Conservation (phyloP, 176 grass and related monocot species). For the Miscanthus lutarioriparius region DNA sequence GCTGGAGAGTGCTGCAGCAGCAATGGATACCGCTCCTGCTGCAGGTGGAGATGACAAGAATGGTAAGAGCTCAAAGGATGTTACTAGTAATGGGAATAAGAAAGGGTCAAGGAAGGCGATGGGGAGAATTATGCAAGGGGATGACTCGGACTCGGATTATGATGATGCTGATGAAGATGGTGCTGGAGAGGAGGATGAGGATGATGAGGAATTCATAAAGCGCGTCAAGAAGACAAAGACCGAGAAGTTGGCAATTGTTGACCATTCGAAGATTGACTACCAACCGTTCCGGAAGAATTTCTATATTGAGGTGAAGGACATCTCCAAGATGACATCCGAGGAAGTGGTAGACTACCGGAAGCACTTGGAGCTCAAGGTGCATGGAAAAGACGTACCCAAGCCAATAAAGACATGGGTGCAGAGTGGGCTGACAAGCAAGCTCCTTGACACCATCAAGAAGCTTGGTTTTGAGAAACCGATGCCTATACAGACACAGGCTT, state of each 20-base stretch:
- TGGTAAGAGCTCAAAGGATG: constrained; percentile 46
- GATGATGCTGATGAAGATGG: constrained; percentile 50
- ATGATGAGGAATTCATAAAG: constrained; percentile 92
- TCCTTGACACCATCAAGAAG: constrained; percentile 98
- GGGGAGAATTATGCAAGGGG: constrained; percentile 82
- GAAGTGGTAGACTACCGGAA: constrained; percentile 74
- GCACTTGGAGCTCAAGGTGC: constrained; percentile 85
- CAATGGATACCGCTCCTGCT: constrained; percentile 21
- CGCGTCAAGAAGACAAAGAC: constrained; percentile 95
- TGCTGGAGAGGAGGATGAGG: constrained; percentile 61
- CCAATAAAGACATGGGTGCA: constrained; percentile 94
- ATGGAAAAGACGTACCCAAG: constrained; percentile 92
- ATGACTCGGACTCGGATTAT: constrained; percentile 72
- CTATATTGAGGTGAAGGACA: constrained; percentile 92
- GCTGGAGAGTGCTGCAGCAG: constrained; percentile 49
- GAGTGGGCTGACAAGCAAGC: constrained; percentile 85
- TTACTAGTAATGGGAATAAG: constrained; percentile 44
- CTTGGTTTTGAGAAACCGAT: constrained; percentile 91
- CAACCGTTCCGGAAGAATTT: constrained; percentile 84
- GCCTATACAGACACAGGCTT: constrained; percentile 83
- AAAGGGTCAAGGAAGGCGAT: constrained; percentile 40
- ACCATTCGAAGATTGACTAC: constrained; percentile 97
- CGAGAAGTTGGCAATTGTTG: constrained; percentile 84
- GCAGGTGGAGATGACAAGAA: constrained; percentile 38
- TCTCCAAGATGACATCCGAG: constrained; percentile 69